Conservation (phyloP, 73 alveolate species). For the Stentor roeselii region DNA sequence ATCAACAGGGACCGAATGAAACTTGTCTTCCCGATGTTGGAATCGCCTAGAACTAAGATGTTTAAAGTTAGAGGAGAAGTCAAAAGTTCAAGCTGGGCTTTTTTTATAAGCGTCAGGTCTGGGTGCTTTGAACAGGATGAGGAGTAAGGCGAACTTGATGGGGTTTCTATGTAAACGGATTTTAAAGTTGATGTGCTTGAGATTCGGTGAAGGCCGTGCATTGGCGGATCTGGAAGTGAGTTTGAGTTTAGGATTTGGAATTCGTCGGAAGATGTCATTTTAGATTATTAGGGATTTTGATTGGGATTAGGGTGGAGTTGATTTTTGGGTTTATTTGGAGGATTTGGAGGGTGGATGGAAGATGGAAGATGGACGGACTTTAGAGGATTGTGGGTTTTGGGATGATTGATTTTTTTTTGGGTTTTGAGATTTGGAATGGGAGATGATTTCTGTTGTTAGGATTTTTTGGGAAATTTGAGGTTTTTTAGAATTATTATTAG, state of each 20-base stretch:
- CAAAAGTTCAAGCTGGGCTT: neutral
- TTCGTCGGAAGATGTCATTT: no score
- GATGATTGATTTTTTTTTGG: no score
- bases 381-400: no score
- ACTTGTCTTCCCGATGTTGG: constrained; percentile 5
- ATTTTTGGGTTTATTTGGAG: no score
- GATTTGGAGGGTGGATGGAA: no score
- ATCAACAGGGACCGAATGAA: neutral
- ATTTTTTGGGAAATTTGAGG: no score
- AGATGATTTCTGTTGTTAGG: no score
- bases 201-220: constrained; percentile 9
- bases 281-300: no score
- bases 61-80: neutral
- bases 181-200: neutral
- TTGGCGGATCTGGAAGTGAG: neutral
- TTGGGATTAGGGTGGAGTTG: no score
- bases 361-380: no score
- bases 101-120: neutral
- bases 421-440: no score
- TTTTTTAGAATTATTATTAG: no score
- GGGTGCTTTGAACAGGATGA: neutral
- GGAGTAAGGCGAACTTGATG: neutral
- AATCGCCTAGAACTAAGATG: neutral
- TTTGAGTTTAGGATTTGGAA: neutral
- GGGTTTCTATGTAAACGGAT: constrained; percentile 17